phyloP scores from a whole-genome alignment of 108 stramenopile genomes.

The Nitzschia inconspicua region DNA sequence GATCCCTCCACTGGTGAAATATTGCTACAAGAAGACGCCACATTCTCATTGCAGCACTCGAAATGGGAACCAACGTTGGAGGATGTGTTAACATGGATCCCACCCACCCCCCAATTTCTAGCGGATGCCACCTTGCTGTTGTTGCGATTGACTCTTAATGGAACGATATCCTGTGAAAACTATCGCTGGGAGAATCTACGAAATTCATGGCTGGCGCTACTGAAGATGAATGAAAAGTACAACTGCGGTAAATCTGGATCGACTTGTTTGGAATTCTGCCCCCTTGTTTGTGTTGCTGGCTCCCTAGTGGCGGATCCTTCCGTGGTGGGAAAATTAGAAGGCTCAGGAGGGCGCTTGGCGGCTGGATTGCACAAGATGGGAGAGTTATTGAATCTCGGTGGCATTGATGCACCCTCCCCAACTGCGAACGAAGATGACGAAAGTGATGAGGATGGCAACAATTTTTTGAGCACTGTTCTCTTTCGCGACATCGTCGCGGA shows the following conservation, averaged over 20 bases:
- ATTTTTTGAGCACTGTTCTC: slow-evolving; percentile 14
- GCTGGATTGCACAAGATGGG: slow-evolving; percentile 61
- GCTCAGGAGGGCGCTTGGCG: slow-evolving; percentile 23
- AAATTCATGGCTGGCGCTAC: slow-evolving; percentile 52
- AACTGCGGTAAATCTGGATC: background rate
- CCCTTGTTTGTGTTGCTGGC: slow-evolving; percentile 51
- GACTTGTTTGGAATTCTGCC: slow-evolving; percentile 48
- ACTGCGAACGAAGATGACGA: slow-evolving; percentile 11
- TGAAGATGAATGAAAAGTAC: slow-evolving; percentile 29
- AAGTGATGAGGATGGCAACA: background rate
- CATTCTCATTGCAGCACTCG: slow-evolving; percentile 20
- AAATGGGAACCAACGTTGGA: slow-evolving; percentile 44
- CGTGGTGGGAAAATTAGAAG: slow-evolving; percentile 15
- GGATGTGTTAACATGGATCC: slow-evolving; percentile 79
- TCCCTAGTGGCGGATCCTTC: slow-evolving; percentile 36
- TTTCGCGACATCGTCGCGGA: slow-evolving; percentile 38
- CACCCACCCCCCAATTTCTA: slow-evolving; percentile 69
- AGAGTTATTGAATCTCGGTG: slow-evolving; percentile 57
- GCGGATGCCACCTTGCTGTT: slow-evolving; percentile 69
- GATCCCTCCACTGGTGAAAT: background rate
- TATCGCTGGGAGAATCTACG: slow-evolving; percentile 64
- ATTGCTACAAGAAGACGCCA: slow-evolving; percentile 3
- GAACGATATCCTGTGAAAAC: slow-evolving; percentile 53
- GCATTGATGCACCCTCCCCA: slow-evolving; percentile 13
- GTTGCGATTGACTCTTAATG: slow-evolving; percentile 71